These are phyloP conservation scores for Paecilomyces fulvus DNA, from an alignment of 2,329 filamentous ascomycete genomes.

Conservation along the genomic window DNA sequence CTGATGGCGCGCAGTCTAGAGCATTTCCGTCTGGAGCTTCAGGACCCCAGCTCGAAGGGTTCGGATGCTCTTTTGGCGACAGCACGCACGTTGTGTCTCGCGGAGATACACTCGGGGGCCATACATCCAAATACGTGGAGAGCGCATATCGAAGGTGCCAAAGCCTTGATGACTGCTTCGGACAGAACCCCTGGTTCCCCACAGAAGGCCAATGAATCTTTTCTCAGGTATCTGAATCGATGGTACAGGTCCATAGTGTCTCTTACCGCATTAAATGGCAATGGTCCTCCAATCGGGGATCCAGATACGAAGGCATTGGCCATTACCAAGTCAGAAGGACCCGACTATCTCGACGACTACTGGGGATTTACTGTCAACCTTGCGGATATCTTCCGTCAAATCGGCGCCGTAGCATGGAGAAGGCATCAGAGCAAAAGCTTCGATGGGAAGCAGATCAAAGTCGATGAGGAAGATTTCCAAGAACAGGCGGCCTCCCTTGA, in stretches of 20 bases:
- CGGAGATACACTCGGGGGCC: constrained; percentile 35
- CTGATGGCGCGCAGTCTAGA: constrained; percentile 34
- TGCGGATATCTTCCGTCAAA: constrained; percentile 30
- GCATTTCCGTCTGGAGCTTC: constrained; percentile 33
- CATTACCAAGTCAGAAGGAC: not conserved
- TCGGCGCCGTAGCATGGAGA: constrained; percentile 29
- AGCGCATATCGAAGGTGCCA: constrained; percentile 35
- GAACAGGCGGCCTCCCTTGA: constrained; percentile 26
- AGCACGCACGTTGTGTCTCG: constrained; percentile 34
- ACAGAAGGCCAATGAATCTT: constrained; percentile 19
- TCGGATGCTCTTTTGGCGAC: constrained; percentile 33
- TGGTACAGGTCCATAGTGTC: constrained; percentile 37
- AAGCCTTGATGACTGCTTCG: constrained; percentile 26
- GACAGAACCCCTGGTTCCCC: constrained; percentile 12
- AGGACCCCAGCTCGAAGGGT: constrained; percentile 20
- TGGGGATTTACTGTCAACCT: constrained; percentile 35
- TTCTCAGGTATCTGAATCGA: constrained; percentile 30
- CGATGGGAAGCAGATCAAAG: constrained; percentile 8
- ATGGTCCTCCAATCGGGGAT: constrained; percentile 27
- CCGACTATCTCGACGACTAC: constrained; percentile 35
- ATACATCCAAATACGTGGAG: constrained; percentile 35
- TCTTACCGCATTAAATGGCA: constrained; percentile 31
- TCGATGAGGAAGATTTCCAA: constrained; percentile 14
- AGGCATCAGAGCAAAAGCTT: constrained; percentile 13
- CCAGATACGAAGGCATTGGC: not conserved